Conservation (phyloP, 805 yeast species). For the Wickerhamomyces chambardii region DNA sequence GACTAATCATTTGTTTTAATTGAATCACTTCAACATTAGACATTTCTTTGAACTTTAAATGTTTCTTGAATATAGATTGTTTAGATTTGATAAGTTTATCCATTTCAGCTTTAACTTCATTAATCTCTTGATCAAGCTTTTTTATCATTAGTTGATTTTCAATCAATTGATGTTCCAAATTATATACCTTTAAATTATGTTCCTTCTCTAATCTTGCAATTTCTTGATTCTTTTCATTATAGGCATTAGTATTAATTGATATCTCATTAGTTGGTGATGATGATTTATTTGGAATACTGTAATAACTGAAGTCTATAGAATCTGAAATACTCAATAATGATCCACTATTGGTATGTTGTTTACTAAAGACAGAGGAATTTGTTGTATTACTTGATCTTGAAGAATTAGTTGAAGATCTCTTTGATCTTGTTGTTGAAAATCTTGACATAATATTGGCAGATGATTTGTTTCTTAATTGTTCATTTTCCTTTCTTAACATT, state of each 20-base stretch:
- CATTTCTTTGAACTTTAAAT: slow-evolving; percentile 3
- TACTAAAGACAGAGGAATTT: neutral
- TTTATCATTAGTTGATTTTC: neutral
- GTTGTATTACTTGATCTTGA: slow-evolving; percentile 4
- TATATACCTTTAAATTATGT: neutral
- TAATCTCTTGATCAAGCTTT: slow-evolving; percentile 2
- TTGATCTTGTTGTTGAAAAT: slow-evolving; percentile 5
- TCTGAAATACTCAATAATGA: too few species aligned
- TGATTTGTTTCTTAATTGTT: slow-evolving; percentile 3
- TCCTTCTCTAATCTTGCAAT: too few species aligned
- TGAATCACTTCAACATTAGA: slow-evolving; percentile 3
- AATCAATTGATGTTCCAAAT: neutral
- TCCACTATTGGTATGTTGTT: neutral
- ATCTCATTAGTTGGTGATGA: too few species aligned
- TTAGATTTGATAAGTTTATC: neutral
- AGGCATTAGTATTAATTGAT: too few species aligned
- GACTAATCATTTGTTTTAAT: slow-evolving; percentile 5
- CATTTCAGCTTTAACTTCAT: slow-evolving; percentile 1
- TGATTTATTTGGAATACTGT: too few species aligned
- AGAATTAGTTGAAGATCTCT: slow-evolving; percentile 2
- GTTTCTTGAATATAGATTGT: neutral
- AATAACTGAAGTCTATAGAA: too few species aligned
- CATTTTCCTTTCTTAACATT: slow-evolving; percentile 3
- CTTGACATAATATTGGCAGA: too few species aligned
- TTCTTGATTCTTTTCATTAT: too few species aligned